These are phyloP conservation scores for Pseudocercospora pini-densiflorae DNA, from an alignment of 2,329 filamentous ascomycete genomes.

Conservation along the genomic window DNA sequence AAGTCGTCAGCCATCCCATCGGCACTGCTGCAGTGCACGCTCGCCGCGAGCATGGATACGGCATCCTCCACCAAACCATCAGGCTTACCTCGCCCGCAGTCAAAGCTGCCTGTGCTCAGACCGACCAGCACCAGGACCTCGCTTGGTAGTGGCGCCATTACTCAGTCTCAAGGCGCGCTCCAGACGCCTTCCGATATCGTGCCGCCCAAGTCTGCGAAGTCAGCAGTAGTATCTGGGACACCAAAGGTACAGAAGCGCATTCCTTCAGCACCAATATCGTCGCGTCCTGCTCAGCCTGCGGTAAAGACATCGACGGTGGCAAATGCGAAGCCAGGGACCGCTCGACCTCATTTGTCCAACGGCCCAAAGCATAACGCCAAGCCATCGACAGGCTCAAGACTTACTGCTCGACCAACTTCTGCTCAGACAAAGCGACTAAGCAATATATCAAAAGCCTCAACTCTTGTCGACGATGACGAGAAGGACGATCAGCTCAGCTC, in stretches of 20 bases:
- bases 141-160: conserved; percentile 1
- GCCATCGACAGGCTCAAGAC: conserved; percentile 1
- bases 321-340: conserved; percentile 12
- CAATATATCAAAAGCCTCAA: conserved; percentile 3
- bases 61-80: conserved; percentile 4
- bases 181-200: neutral
- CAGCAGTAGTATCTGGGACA: neutral
- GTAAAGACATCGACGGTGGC: conserved; percentile 1
- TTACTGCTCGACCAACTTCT: conserved; percentile 1
- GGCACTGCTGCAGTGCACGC: neutral
- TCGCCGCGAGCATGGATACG: conserved; percentile 2
- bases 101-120: neutral
- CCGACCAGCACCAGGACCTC: neutral
- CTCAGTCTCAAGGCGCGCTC: conserved; percentile 1
- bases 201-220: conserved; percentile 13
- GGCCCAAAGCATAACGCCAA: conserved; percentile 8
- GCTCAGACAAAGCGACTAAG: conserved; percentile 6
- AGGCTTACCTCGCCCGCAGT: conserved; percentile 5
- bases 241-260: conserved; percentile 21
- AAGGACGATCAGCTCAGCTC: conserved; percentile 48
- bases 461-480: conserved; percentile 34
- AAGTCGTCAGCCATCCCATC: neutral
- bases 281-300: conserved; percentile 8
- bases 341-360: conserved; percentile 17
- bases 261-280: conserved; percentile 15